Evolutionary conservation across 306 rosid genomes (phyloP), one percentile per base, ranked within the genome.

Genomic region (Vachellia pachyceras): DNA sequence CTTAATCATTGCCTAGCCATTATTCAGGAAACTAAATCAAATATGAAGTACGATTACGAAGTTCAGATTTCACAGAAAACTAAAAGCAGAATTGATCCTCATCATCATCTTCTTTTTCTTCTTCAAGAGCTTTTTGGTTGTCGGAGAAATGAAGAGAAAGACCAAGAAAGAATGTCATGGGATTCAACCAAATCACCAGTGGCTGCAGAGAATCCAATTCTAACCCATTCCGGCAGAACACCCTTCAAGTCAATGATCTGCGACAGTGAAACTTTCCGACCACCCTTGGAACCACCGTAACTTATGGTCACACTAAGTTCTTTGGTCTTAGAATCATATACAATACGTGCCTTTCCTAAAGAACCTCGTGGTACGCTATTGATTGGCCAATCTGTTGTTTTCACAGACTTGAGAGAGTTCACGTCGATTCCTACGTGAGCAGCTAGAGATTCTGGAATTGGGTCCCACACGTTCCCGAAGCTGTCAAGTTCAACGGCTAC

Each of bases 401-500:
- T 47, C 7, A 58, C 58, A 4, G 79, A 73, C n/a, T 5, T 50
- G 6, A 55, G 79, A 29, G 60, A 40, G 40, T 87, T 84, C 8
- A 89, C 41, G 61, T 88, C 75, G 35, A 91, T 88, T 55, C 96
- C 92, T 1, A 88, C 39, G 57, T 91, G 96, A 49, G 79, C 23
- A 22, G 42, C 46, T 9, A 1, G 42, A 63, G 47, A 2, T 11
- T 44, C 20, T 8, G 36, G 70, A 77, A 1, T 6, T 1, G 92
- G 84, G 81, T 89, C 96, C 92, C 96, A 91, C 10, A 0, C 20
- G 20, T 88, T 69, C 4, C 54, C 81, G 3, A 14, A 77, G 40
- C 85, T 85, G 69, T 91, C 97, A n/a, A 91, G 71, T 72, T 91
- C 94, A 15, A 91, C 89, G 0, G 89, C 88, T 33, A 91, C 71